phyloP scores from a whole-genome alignment of 805 yeast species.

The Kodamaea jinghongensis region DNA sequence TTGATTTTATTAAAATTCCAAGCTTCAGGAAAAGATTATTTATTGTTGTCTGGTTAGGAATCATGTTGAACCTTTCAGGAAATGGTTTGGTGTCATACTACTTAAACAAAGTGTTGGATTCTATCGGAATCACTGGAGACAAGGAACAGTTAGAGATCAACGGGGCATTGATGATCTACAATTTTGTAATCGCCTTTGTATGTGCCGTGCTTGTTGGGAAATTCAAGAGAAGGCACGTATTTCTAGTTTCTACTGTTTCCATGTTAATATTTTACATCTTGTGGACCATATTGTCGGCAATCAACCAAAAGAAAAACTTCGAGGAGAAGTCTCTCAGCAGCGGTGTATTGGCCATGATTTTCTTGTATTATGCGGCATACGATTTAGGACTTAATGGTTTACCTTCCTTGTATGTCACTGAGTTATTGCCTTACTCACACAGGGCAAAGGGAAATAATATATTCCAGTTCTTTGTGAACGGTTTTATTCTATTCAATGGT shows the following conservation, averaged over 20 bases:
- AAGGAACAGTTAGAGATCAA: constrained; percentile 47
- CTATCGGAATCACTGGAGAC: constrained; percentile 52
- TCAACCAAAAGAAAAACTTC: constrained; percentile 18
- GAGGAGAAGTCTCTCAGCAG: constrained; percentile 14
- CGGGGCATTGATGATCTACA: constrained; percentile 49
- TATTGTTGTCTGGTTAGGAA: constrained; percentile 31
- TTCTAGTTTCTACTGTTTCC: constrained; percentile 29
- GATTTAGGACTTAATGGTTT: constrained; percentile 15
- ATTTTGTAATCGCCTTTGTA: constrained; percentile 31
- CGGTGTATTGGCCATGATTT: constrained; percentile 25
- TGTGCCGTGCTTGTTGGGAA: constrained; percentile 17
- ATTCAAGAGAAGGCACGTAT: constrained; percentile 36
- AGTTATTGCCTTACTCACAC: constrained; percentile 4
- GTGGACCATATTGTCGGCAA: constrained; percentile 26
- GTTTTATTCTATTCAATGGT: constrained; percentile 25
- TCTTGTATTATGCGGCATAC: constrained; percentile 21
- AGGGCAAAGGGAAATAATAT: constrained; percentile 5
- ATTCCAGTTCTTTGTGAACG: constrained; percentile 32
- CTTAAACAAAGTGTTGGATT: constrained; percentile 46
- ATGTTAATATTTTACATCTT: constrained; percentile 25
- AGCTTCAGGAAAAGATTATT: constrained; percentile 42
- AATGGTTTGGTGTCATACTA: constrained; percentile 53
- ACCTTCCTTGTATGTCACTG: constrained; percentile 7
- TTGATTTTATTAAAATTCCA: constrained; percentile 36
- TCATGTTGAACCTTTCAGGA: constrained; percentile 47